Percentiles rank a stretch among this genome's conserved stretches.
Conservation (phyloP, 495 filamentous ascomycete genomes). For the Rhizodiscina lignyota region DNA sequence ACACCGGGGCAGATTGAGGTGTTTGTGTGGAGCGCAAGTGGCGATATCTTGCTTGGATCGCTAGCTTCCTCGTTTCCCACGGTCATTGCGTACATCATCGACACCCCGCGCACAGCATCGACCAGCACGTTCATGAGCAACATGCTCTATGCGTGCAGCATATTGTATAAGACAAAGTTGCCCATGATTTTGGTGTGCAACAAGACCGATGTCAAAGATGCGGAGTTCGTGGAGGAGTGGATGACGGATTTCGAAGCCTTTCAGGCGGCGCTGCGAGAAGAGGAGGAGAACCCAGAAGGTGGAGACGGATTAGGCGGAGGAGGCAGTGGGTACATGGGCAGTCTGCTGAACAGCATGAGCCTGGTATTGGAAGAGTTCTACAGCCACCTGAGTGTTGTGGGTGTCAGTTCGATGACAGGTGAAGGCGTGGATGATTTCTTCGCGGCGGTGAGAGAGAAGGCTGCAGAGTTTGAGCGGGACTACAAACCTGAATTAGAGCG, state of each 20-base stretch:
- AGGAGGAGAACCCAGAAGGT: constrained; percentile 60
- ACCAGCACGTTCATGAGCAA: constrained; percentile 98
- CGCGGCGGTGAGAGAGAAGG: constrained; percentile 67
- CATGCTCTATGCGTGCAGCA: constrained; percentile 97
- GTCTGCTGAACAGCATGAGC: constrained; percentile 89
- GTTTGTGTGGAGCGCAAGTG: constrained; percentile 92
- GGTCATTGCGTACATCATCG: constrained; percentile 91
- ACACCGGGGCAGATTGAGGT: constrained; percentile 97
- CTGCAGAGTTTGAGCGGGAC: constrained; percentile 75
- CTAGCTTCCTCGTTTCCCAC: constrained; percentile 88
- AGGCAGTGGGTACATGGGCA: constrained; percentile 95
- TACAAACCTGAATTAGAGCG: constrained; percentile 86
- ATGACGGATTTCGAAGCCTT: constrained; percentile 99
- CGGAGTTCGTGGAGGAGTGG: constrained; percentile 90
- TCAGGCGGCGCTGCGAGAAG: constrained; percentile 62
- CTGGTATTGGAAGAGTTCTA: constrained; percentile 98
- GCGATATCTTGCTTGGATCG: constrained; percentile 82
- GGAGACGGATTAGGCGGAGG: constrained; percentile 37
- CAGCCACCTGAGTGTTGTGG: constrained; percentile 75
- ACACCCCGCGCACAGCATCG: constrained; percentile 81
- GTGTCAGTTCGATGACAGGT: constrained; percentile 85
- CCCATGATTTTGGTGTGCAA: constrained; percentile 99
- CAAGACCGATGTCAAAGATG: constrained; percentile 89
- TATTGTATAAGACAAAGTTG: constrained; percentile 94
- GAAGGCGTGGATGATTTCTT: constrained; percentile 89